A percentile compares a stretch with the other conserved stretches of the same genome.
These are phyloP conservation scores for Penicillium concentricum DNA, from an alignment of 2,329 filamentous ascomycete genomes.

Conservation along the genomic window DNA sequence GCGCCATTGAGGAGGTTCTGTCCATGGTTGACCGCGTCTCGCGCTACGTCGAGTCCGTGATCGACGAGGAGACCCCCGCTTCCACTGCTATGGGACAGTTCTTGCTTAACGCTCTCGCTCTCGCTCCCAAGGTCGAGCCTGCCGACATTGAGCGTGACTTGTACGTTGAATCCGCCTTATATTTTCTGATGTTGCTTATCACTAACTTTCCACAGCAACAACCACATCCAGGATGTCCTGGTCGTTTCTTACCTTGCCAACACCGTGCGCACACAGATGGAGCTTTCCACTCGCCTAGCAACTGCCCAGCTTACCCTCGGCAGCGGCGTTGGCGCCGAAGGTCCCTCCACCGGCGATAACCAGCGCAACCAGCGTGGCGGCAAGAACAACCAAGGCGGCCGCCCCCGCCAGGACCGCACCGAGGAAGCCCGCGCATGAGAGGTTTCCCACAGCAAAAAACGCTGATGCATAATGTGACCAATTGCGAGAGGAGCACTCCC, in stretches of 20 bases:
- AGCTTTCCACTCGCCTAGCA: constrained; percentile 90
- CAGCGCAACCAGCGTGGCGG: constrained; percentile 37
- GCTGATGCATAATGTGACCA: constrained; percentile 26
- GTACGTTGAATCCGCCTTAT: constrained; percentile 42
- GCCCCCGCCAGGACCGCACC: constrained; percentile 41
- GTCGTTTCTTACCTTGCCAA: constrained; percentile 98
- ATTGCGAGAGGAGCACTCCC: constrained; percentile 14
- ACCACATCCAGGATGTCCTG: constrained; percentile 98
- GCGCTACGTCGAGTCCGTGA: constrained; percentile 86
- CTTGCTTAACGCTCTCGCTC: constrained; percentile 85
- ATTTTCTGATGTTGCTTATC: constrained; percentile 1
- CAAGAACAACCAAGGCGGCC: constrained; percentile 36
- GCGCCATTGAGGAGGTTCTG: constrained; percentile 81
- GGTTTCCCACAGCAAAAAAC: constrained; percentile 15
- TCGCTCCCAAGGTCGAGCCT: constrained; percentile 91
- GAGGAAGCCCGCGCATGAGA: constrained; percentile 42
- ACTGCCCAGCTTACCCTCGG: constrained; percentile 67
- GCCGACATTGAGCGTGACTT: constrained; percentile 94
- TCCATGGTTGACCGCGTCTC: constrained; percentile 87
- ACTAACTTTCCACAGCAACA: constrained; percentile 65
- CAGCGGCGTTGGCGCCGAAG: constrained; percentile 48
- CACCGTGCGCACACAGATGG: constrained; percentile 98
- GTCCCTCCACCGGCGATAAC: constrained; percentile 33
- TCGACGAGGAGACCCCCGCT: constrained; percentile 83
- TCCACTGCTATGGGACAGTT: constrained; percentile 92